Evolutionary conservation across 768 basidiomycete species (phyloP), one percentile per base, ranked within the genome.

Genomic region (Tremella fuciformis): DNA sequence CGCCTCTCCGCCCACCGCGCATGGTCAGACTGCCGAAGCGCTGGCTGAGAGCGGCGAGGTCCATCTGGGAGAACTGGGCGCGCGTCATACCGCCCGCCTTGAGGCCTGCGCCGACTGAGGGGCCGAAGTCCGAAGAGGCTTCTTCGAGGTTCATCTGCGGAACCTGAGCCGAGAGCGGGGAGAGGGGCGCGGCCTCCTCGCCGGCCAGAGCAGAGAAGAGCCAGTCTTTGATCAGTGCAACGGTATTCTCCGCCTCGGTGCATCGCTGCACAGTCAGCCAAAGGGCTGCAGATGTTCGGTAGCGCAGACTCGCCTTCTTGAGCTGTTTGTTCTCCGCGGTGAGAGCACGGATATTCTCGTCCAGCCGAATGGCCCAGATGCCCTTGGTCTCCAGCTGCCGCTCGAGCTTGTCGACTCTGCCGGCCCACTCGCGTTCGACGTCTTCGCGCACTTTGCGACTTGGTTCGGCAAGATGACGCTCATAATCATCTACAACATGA

Each of bases 361-460:
- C 69, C 41, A 73, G 50, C 38, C 71, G 60, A 56, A 65, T 71
- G 11, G 71, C 71, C 71, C 71, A 73, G 29, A 70, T 69, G 42
- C 54, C 54, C 57, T 73, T 73, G 44, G 58, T 64, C 42, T 71
- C 65, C 15, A 73, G 38, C 22, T 64, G 61, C 38, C 52, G 55
- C 29, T 73, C 64, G 0, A 76, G 51, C 18, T 64, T 68, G 34
- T 66, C 63, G 0, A 76, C 58, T 47, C 65, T 71, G 11, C 59
- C 67, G 7, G 55, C 15, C 60, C 63, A 76, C 42, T 76, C 75
- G 39, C 61, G 67, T 60, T 76, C 75, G 13, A 76, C 75, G 53
- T 76, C 75, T 48, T 72, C 75, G 34, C 72, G 63, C 19, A 76
- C 69, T 50, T 76, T 76, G 1, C 63, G 65, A 13, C 62, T 58